Percentiles rank a stretch among this genome's conserved stretches.
Evolutionary conservation across 257 asterid genomes (phyloP).

Genomic region (Marsdenia floribunda): DNA sequence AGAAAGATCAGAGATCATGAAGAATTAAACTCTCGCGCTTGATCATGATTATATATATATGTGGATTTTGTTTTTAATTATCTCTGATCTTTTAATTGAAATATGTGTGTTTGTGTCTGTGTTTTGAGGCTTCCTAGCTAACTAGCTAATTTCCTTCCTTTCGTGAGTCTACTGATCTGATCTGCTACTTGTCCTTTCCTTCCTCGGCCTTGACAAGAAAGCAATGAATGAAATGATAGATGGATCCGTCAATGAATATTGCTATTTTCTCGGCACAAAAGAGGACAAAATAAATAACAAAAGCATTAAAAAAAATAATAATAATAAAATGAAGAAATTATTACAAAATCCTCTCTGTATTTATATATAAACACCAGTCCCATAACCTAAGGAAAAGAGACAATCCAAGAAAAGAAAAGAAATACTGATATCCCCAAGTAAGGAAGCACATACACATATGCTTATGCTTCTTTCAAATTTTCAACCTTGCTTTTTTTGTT

Average conservation of each 20-base stretch:
- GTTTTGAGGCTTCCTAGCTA: background rate
- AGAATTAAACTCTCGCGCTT: background rate
- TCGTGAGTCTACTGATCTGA: constrained; percentile 31
- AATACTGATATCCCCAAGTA: no score
- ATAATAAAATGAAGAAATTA: background rate
- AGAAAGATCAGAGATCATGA: background rate
- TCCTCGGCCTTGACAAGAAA: constrained; percentile 85
- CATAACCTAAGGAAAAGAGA: constrained; percentile 12
- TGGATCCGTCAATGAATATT: constrained; percentile 50
- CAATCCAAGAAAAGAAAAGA: constrained; percentile 15
- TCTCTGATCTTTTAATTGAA: constrained; percentile 11
- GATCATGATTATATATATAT: background rate
- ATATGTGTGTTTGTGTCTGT: constrained; percentile 21
- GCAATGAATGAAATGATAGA: constrained; percentile 72
- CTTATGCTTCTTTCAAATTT: no score
- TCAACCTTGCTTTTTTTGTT: constrained; percentile 28
- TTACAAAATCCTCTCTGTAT: background rate
- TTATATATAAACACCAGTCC: constrained; percentile 35
- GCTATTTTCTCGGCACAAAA: constrained; percentile 26
- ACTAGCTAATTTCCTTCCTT: constrained; percentile 6
- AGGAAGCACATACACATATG: background rate
- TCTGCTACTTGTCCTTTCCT: constrained; percentile 41
- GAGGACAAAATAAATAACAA: constrained; percentile 13
- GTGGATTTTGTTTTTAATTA: background rate
- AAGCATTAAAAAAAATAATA: background rate